Percentiles rank a stretch among this genome's conserved stretches.
Evolutionary conservation across 1,284 basidiomycete species (phyloP).

Genomic region (Singerocomus rubriflavus): DNA sequence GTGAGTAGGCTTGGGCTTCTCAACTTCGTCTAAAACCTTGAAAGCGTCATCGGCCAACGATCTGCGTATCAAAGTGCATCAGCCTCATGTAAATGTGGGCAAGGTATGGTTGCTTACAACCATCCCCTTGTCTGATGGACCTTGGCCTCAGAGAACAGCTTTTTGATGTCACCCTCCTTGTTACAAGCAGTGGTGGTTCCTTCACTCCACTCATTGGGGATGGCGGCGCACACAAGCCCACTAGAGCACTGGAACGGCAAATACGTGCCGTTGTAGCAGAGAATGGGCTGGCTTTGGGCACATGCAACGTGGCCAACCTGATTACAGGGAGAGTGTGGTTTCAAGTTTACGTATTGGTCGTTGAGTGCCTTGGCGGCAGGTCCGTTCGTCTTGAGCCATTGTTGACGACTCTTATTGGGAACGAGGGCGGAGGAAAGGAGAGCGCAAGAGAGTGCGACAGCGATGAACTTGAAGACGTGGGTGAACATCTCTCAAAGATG

Average conservation of each 20-base stretch:
- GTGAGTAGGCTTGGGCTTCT: no score
- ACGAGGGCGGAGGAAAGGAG: constrained; percentile 19
- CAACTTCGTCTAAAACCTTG: no score
- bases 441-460: constrained; percentile 6
- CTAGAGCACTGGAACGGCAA: constrained; percentile 2
- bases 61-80: not conserved
- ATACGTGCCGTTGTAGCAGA: constrained; percentile 14
- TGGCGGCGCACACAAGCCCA: constrained; percentile 17
- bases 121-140: constrained; percentile 8
- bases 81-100: not conserved
- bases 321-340: constrained; percentile 11
- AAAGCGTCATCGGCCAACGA: no score
- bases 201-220: constrained; percentile 21
- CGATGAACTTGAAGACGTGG: constrained; percentile 11
- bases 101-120: not conserved
- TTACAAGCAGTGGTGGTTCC: constrained; percentile 23
- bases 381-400: constrained; percentile 23
- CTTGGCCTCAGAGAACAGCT: constrained; percentile 12
- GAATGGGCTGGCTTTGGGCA: constrained; percentile 8
- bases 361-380: constrained; percentile 23
- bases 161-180: constrained; percentile 7
- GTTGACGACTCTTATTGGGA: constrained; percentile 7
- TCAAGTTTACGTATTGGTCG: constrained; percentile 15
- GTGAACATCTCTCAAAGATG: constrained; percentile 24
- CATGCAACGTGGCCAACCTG: constrained; percentile 18